Conservation (phyloP, 2,329 filamentous ascomycete species). For the Fusarium sacchari region DNA sequence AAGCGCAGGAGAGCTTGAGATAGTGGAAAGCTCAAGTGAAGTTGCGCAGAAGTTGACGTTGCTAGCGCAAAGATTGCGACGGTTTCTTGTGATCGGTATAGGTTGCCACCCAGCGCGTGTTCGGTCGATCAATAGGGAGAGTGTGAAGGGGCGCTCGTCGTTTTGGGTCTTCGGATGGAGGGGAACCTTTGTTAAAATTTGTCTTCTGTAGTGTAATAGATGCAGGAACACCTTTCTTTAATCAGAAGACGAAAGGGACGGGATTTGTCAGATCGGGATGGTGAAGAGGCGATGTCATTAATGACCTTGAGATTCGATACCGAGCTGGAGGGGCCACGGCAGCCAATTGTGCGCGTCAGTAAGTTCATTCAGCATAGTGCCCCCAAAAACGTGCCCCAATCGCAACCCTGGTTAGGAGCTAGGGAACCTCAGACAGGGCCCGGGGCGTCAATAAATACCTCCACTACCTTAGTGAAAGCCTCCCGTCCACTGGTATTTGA, state of each 20-base stretch:
- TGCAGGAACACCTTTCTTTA: background rate
- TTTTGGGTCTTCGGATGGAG: background rate
- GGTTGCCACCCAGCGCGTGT: slow-evolving; percentile 39
- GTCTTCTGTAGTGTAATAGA: background rate
- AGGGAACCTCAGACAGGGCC: background rate
- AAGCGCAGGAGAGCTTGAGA: slow-evolving; percentile 47
- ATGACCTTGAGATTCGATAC: slow-evolving; percentile 26
- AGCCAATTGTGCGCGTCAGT: slow-evolving; percentile 44
- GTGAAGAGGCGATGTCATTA: slow-evolving; percentile 19
- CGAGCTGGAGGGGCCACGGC: no score
- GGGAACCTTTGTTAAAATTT: background rate
- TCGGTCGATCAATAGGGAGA: slow-evolving; percentile 15
- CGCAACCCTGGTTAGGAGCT: background rate
- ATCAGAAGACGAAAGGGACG: slow-evolving; percentile 2
- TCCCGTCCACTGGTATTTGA: background rate
- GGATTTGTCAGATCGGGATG: slow-evolving; percentile 9
- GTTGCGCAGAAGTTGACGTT: background rate
- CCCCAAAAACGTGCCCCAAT: slow-evolving; percentile 33
- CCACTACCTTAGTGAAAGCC: no score
- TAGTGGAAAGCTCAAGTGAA: background rate
- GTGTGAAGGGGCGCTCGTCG: slow-evolving; percentile 11
- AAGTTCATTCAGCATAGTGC: slow-evolving; percentile 13
- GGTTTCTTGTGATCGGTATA: slow-evolving; percentile 23
- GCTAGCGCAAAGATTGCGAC: slow-evolving; percentile 25
- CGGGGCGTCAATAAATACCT: background rate